Conservation (phyloP, 2,329 filamentous ascomycete species). For the Setomelanomma holmii region DNA sequence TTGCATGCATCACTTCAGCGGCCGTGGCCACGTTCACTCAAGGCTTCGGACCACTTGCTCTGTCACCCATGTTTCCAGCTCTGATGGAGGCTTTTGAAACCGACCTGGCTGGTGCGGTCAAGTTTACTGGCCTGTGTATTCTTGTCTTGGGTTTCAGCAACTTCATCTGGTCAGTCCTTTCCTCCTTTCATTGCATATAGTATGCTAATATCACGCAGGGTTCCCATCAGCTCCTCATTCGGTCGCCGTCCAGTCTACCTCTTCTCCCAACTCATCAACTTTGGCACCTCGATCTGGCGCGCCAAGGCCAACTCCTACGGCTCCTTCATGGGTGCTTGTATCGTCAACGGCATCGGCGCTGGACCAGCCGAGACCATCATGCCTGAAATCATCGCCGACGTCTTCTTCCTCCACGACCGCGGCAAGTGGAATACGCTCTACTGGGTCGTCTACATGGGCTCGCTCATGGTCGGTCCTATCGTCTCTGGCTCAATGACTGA, state of each 20-base stretch:
- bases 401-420: slow-evolving; percentile 70
- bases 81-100: slow-evolving; percentile 64
- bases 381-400: slow-evolving; percentile 69
- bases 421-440: slow-evolving; percentile 69
- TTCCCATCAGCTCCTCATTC: slow-evolving; percentile 62
- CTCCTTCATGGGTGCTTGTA: slow-evolving; percentile 69
- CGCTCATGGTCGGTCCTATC: slow-evolving; percentile 65
- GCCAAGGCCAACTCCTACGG: slow-evolving; percentile 64
- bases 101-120: slow-evolving; percentile 60
- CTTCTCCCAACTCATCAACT: slow-evolving; percentile 59
- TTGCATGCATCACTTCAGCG: slow-evolving; percentile 56
- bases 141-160: slow-evolving; percentile 66
- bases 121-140: slow-evolving; percentile 65
- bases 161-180: slow-evolving; percentile 63
- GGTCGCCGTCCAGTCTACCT: slow-evolving; percentile 63
- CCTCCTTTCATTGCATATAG: neutral
- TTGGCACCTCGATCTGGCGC: slow-evolving; percentile 64
- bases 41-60: slow-evolving; percentile 62
- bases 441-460: slow-evolving; percentile 68
- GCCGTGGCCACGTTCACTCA: slow-evolving; percentile 60
- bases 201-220: slow-evolving; percentile 47
- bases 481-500: slow-evolving; percentile 67
- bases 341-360: slow-evolving; percentile 68
- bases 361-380: slow-evolving; percentile 69
- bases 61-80: slow-evolving; percentile 67